phyloP scores from a whole-genome alignment of 2,329 filamentous ascomycete species.

The Paecilomyces sp. region DNA sequence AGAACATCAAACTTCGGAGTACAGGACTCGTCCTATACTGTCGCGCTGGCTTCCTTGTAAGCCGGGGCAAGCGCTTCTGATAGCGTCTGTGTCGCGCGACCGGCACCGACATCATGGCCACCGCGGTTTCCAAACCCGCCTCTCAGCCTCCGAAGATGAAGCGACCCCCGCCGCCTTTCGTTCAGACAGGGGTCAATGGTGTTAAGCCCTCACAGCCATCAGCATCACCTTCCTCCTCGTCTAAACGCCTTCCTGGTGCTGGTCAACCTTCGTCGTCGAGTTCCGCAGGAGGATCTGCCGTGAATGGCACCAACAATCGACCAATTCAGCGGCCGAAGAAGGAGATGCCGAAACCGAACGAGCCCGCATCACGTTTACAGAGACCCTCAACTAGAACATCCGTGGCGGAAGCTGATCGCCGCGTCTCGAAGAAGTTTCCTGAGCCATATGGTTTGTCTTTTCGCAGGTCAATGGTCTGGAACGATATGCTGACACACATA shows the following conservation, averaged over 20 bases:
- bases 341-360: conserved; percentile 42
- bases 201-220: conserved; percentile 52
- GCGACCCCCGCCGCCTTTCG: conserved; percentile 58
- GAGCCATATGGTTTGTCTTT: conserved; percentile 39
- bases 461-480: not conserved
- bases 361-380: conserved; percentile 23
- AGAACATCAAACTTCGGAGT: conserved; percentile 30
- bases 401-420: conserved; percentile 24
- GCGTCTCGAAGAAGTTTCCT: conserved; percentile 29
- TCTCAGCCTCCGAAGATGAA: conserved; percentile 55
- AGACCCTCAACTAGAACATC: conserved; percentile 26
- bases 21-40: conserved; percentile 20
- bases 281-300: conserved; percentile 31
- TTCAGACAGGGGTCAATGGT: conserved; percentile 57
- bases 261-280: conserved; percentile 47
- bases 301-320: conserved; percentile 34
- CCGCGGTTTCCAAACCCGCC: conserved; percentile 36
- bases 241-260: conserved; percentile 48
- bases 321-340: conserved; percentile 49
- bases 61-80: conserved; percentile 14
- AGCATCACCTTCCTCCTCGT: conserved; percentile 47
- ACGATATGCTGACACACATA: conserved; percentile 12
- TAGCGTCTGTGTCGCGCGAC: conserved; percentile 12
- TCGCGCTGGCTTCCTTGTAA: conserved; percentile 17
- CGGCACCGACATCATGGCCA: conserved; percentile 31